Percentiles rank a stretch among this genome's conserved stretches.
phyloP scores from a whole-genome alignment of 2,329 filamentous ascomycete genomes.

The Periconia digitata region DNA sequence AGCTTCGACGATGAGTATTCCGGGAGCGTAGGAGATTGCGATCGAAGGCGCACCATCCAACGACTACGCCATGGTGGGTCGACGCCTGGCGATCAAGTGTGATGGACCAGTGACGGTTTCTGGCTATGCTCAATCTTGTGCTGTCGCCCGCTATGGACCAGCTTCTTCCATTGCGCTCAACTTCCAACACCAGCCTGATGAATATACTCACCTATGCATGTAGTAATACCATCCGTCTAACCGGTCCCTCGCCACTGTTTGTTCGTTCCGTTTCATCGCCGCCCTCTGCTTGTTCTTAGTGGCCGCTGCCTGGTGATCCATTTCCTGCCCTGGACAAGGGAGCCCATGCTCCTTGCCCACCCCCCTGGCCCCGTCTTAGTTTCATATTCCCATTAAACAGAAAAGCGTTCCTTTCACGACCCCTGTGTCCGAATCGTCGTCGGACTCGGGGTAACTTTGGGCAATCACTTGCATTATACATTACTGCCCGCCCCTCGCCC shows the following conservation, averaged over 20 bases:
- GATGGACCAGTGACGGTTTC: background rate
- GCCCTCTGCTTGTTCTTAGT: background rate
- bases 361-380: constrained; percentile 27
- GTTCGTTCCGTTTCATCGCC: background rate
- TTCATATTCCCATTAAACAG: constrained; percentile 35
- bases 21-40: constrained; percentile 13
- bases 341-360: constrained; percentile 20
- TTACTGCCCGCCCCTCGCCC: constrained; percentile 22
- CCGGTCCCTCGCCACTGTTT: background rate
- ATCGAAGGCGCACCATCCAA: constrained; percentile 9
- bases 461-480: constrained; percentile 16
- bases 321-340: background rate
- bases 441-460: constrained; percentile 20
- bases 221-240: background rate
- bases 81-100: constrained; percentile 4
- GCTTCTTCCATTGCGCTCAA: too few relatives aligned
- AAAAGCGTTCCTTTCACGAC: constrained; percentile 44
- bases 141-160: background rate
- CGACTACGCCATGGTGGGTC: constrained; percentile 6
- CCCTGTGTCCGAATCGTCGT: constrained; percentile 27
- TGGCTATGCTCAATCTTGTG: background rate
- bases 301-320: background rate
- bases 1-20: constrained; percentile 3
- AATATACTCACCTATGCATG: background rate
- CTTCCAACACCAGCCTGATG: background rate